Evolutionary conservation across 345 rosid genomes (phyloP).

Genomic region (Euphorbia pulcherrima): DNA sequence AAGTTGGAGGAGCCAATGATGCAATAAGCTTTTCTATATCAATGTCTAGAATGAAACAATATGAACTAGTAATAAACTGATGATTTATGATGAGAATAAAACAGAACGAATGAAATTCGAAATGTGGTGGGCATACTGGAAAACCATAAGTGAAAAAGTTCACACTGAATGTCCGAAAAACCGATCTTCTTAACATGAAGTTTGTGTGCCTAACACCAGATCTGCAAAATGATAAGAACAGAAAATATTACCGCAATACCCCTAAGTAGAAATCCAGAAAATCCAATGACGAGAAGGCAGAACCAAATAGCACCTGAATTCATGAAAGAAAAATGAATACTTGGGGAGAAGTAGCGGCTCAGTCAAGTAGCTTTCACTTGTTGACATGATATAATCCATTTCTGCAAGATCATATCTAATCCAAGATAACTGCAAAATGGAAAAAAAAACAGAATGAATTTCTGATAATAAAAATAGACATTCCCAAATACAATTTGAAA

Average conservation of each 20-base stretch:
- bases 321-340: conserved; percentile 38
- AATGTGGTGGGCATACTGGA: conserved; percentile 31
- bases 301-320: conserved; percentile 35
- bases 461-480: not conserved
- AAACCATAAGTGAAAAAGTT: conserved; percentile 51
- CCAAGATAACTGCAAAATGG: conserved; percentile 40
- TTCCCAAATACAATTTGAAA: not conserved
- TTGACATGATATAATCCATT: conserved; percentile 39
- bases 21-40: not conserved
- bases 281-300: not conserved
- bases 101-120: not conserved
- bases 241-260: not conserved
- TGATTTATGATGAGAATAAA: too few relatives aligned
- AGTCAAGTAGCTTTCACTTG: conserved; percentile 28
- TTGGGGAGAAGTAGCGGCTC: conserved; percentile 43
- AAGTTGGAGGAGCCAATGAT: too few relatives aligned
- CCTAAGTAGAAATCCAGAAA: not conserved
- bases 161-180: conserved; percentile 42
- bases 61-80: not conserved
- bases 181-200: conserved; percentile 30
- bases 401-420: conserved; percentile 44
- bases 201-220: conserved; percentile 33
- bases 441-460: not conserved
- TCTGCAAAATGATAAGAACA: conserved; percentile 22
- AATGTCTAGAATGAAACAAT: not conserved